Evolutionary conservation across 371 early-diverging fungal species (phyloP), one percentile per base, ranked within the genome.

Genomic region (Actinomortierella ambigua): DNA sequence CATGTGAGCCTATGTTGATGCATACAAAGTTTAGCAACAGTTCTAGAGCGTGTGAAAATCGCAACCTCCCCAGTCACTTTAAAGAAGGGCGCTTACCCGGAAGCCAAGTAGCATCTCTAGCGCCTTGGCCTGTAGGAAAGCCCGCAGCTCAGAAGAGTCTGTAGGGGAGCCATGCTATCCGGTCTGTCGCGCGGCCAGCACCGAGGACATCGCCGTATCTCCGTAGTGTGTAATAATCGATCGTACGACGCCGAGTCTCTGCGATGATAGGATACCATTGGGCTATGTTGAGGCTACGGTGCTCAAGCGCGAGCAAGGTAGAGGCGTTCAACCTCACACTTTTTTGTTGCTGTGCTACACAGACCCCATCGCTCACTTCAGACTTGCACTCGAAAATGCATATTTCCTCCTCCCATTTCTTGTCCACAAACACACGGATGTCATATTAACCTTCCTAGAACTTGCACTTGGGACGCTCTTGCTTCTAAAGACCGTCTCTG

Each of bases 381-480:
- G 53, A 40, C 48, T 60, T 60, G 9, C 48, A 60, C 53, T 53
- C 60, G 24, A 59, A 53, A 15, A 60, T 46, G 52, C 53, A 59
- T 18, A 59, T 59, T 41, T 59, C 59, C 28, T 59, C 52, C 26
- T 42, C 51, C 59, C 59, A 59, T 20, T 50, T 43, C 43, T 51
- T 59, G 44, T 59, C 59, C 22, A 51, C 52, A 18, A 43, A 59
- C 8, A 59, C n/a, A n/a, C 59, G 50, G 5, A 59, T 59, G 59
- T 51, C 44, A 59, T n/a, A 29, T 59, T 52, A 43, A 59, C 59
- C 43, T 59, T 59, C 28, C 59, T 59, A 22, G 59, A 51, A 44
- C 44, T 59, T 4, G 52, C 28, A 43, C 52, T 51, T 26, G 26
- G 41, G 43, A 44, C 52, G 50, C 22, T 57, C 53, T 53, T 59